These are phyloP conservation scores for Chiua virens DNA, from an alignment of 768 basidiomycete genomes.

Conservation along the genomic window DNA sequence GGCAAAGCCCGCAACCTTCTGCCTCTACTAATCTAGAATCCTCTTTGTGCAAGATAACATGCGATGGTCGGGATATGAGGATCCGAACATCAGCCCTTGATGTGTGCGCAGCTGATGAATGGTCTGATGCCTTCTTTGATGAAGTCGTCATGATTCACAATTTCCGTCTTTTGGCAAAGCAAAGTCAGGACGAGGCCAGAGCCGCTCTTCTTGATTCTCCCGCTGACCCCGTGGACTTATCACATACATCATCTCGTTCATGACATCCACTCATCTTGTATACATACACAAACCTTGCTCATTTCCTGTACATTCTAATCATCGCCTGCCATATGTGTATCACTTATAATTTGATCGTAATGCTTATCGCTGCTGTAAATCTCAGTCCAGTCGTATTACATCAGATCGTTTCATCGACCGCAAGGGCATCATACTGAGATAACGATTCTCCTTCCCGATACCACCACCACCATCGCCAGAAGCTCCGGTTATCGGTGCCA, in stretches of 20 bases:
- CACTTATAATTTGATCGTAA: conserved; percentile 32
- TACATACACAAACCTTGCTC: conserved; percentile 28
- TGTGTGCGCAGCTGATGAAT: conserved; percentile 43
- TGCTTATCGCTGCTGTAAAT: conserved; percentile 30
- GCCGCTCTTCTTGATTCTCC: conserved; percentile 26
- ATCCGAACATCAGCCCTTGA: conserved; percentile 49
- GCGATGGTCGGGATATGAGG: conserved; percentile 43
- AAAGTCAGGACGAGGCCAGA: conserved; percentile 37
- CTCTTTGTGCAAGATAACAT: conserved; percentile 34
- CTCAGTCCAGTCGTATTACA: conserved; percentile 18
- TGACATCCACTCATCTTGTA: conserved; percentile 29
- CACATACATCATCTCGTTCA: conserved; percentile 19
- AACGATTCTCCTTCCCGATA: conserved; percentile 8
- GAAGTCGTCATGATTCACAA: conserved; percentile 61
- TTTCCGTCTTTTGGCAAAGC: conserved; percentile 40
- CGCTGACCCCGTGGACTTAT: conserved; percentile 22
- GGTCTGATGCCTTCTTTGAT: conserved; percentile 63
- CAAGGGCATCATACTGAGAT: conserved; percentile 18
- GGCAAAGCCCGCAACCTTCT: conserved; percentile 35
- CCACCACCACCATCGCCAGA: conserved; percentile 26
- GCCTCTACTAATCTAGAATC: conserved; percentile 35
- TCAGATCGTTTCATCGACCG: conserved; percentile 17
- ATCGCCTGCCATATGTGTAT: conserved; percentile 30
- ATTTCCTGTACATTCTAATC: conserved; percentile 38
- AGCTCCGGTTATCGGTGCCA: conserved; percentile 19